Evolutionary conservation across 164 flowering plant species (phyloP), one percentile per base, ranked within the genome.

Genomic region (Cinnamomum chago): DNA sequence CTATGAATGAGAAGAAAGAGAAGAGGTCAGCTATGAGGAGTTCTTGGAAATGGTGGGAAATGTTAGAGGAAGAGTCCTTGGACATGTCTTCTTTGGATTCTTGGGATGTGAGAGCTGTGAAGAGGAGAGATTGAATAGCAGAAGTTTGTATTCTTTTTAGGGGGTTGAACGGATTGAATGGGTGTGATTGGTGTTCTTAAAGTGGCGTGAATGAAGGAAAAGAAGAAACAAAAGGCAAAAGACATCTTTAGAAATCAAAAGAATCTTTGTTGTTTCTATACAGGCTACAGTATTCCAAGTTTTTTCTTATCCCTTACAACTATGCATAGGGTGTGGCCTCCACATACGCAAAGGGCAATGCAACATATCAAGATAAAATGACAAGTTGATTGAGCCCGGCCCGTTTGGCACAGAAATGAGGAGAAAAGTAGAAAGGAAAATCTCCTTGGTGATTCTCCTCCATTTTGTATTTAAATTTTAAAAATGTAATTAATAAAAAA

Each of bases 11-110:
- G 33, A 73, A 83, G 24, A 85, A 67, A 68, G 75, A 74, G 67
- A 75, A 12, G 25, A 89, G 78, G 78, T 83, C 84, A 72, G 86
- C 79, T 71, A 83, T 60, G 23, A 86, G 75, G 71, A 82, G 83
- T 15, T 15, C 60, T 55, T 55, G 60, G 60, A 55, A 55, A 55
- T 55, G 60, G 60, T 55, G 60, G 77, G 72, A 71, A 0, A 78
- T 75, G 74, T 85, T 82, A 40, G 82, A 67, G 70, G 62, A 71
- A 22, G 77, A 76, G 58, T 82, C 73, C 76, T 84, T 83, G 71
- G 86, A 68, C 89, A 84, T 82, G 70, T 83, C 71, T 73, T 33
- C 79, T 69, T 50, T 58, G 60, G 20, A n/a, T 60, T 60, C 20
- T 72, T 28, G 47, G 65, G 28, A 55, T 18, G 50, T 62, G 58